Conservation (phyloP, 2,329 filamentous ascomycete species). For the Paradendryphiella salina region DNA sequence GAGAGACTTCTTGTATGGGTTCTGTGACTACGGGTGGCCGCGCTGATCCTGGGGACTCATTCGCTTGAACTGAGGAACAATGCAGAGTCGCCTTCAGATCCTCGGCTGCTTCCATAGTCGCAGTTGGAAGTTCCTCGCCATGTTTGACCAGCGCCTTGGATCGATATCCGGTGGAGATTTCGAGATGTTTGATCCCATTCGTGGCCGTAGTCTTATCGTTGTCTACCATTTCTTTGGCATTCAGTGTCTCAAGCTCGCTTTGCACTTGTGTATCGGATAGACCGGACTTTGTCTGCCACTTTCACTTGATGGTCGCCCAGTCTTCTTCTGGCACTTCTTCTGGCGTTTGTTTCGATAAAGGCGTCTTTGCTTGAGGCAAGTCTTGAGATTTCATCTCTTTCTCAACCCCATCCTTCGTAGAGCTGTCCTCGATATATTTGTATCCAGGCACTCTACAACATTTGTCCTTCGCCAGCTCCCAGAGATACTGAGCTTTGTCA, state of each 20-base stretch:
- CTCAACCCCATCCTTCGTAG: too few species aligned
- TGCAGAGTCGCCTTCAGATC: neutral
- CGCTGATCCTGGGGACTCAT: neutral
- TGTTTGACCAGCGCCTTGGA: neutral
- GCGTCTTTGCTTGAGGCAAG: neutral
- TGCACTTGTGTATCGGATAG: neutral
- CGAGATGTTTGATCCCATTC: neutral
- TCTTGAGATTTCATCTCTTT: neutral
- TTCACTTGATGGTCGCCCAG: neutral
- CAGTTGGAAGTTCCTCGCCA: neutral
- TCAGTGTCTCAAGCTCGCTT: neutral
- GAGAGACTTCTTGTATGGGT: neutral
- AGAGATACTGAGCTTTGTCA: conserved; percentile 9
- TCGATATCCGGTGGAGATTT: neutral
- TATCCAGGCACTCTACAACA: conserved; percentile 10
- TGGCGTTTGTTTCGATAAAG: neutral
- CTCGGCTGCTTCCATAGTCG: too few species aligned
- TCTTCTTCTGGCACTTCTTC: neutral
- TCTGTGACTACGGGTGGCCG: neutral
- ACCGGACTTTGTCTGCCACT: neutral
- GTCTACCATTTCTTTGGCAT: neutral
- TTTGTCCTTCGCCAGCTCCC: conserved; percentile 8
- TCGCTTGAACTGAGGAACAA: neutral
- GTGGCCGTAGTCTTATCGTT: neutral
- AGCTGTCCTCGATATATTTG: neutral